Percentiles rank a stretch among this genome's conserved stretches.
Conservation (phyloP, 306 rosid genomes). For the Dryas drummondii region DNA sequence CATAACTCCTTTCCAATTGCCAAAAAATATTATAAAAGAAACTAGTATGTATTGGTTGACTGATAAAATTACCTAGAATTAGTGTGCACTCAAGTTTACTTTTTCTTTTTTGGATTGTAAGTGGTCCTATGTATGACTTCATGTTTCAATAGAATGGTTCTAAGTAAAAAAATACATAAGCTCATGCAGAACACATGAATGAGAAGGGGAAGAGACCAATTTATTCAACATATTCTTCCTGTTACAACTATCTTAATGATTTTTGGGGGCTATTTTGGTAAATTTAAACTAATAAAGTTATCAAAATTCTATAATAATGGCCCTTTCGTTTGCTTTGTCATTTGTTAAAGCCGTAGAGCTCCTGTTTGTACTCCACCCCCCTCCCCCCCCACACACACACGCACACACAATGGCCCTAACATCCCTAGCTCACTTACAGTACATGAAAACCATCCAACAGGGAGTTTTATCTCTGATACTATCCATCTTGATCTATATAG, state of each 20-base stretch:
- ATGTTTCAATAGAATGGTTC: background rate
- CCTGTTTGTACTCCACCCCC: background rate
- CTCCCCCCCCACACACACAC: background rate
- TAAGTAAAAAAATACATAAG: background rate
- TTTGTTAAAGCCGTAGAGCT: background rate
- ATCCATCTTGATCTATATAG: background rate
- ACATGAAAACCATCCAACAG: background rate
- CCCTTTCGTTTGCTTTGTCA: background rate
- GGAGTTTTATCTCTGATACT: background rate
- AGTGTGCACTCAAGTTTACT: background rate
- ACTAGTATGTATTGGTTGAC: background rate
- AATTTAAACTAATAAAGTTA: background rate
- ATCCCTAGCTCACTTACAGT: background rate
- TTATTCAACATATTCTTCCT: background rate
- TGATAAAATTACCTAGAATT: slow-evolving; percentile 1
- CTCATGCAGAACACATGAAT: slow-evolving; percentile 1
- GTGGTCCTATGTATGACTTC: background rate
- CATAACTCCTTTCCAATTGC: background rate
- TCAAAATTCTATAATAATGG: background rate
- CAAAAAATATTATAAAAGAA: background rate
- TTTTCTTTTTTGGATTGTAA: background rate
- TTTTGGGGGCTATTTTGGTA: background rate
- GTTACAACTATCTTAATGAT: background rate
- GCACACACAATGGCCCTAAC: no score
- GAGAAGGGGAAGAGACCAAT: background rate